These are phyloP conservation scores for Rhizophora mangle DNA, from an alignment of 345 rosid genomes.

Conservation along the genomic window DNA sequence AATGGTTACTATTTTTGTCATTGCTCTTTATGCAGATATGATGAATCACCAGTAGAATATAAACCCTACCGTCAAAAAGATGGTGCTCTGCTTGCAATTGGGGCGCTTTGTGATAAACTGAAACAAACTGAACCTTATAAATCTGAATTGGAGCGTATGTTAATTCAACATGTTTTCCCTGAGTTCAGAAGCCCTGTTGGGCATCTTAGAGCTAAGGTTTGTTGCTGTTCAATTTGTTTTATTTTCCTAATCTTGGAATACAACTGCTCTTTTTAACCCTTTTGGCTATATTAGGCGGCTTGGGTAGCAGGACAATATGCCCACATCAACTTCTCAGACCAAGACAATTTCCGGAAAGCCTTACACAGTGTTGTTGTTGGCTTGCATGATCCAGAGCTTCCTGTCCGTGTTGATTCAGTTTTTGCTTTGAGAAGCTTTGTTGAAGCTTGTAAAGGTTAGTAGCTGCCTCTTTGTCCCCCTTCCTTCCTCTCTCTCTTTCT, in stretches of 20 bases:
- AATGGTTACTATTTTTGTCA: background rate
- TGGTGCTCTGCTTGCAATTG: slow-evolving; percentile 97
- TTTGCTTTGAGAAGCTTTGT: slow-evolving; percentile 92
- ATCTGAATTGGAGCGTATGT: slow-evolving; percentile 86
- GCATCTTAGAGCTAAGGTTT: slow-evolving; percentile 96
- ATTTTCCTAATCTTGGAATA: background rate
- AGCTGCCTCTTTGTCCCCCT: slow-evolving; percentile 11
- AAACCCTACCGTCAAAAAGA: slow-evolving; percentile 91
- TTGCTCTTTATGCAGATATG: slow-evolving; percentile 48
- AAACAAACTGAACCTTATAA: slow-evolving; percentile 95
- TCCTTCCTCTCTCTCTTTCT: slow-evolving; percentile 1
- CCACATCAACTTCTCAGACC: slow-evolving; percentile 72
- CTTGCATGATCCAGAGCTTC: slow-evolving; percentile 89
- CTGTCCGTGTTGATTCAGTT: slow-evolving; percentile 97
- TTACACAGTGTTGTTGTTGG: slow-evolving; percentile 87
- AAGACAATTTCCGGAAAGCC: slow-evolving; percentile 75
- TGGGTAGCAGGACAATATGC: slow-evolving; percentile 99
- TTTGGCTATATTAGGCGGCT: slow-evolving; percentile 61
- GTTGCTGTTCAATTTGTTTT: slow-evolving; percentile 19
- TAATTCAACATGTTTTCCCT: slow-evolving; percentile 96
- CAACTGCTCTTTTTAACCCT: background rate
- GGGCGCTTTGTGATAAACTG: slow-evolving; percentile 95
- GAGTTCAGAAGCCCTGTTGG: slow-evolving; percentile 93
- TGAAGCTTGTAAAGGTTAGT: slow-evolving; percentile 85
- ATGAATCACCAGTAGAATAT: slow-evolving; percentile 63